Evolutionary conservation across 148 eudicot genomes (phyloP).

Genomic region (Polygonum aviculare): DNA sequence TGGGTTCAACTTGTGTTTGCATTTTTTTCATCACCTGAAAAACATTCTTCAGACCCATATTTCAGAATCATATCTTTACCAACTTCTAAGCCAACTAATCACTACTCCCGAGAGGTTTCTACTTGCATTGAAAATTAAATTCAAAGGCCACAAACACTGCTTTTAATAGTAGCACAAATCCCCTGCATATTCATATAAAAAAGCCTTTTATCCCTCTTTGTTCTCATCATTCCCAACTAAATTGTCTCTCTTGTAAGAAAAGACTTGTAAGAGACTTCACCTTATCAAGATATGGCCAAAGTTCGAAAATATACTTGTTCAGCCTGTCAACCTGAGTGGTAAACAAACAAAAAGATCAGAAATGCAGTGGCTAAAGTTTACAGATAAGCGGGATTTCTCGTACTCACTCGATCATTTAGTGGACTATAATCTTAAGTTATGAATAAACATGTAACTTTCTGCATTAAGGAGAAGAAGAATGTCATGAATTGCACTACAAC

Average conservation of each 20-base stretch:
- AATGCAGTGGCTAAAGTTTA: not conserved
- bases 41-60: not conserved
- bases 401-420: slow-evolving; percentile 57
- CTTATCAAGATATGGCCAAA: slow-evolving; percentile 94
- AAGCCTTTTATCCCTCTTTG: not conserved
- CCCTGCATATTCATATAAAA: slow-evolving; percentile 33
- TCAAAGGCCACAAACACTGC: too few species aligned
- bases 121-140: too few species aligned
- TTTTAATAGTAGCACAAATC: slow-evolving; percentile 46
- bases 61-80: too few species aligned
- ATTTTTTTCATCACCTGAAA: not conserved
- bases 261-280: slow-evolving; percentile 24
- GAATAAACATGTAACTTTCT: slow-evolving; percentile 29
- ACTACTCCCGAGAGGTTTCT: too few species aligned
- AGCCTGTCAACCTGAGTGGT: slow-evolving; percentile 76
- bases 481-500: not conserved
- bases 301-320: slow-evolving; percentile 44
- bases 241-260: not conserved
- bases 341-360: not conserved
- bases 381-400: not conserved
- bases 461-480: slow-evolving; percentile 20
- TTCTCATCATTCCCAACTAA: not conserved
- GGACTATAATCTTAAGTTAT: too few species aligned
- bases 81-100: too few species aligned
- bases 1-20: not conserved